Conservation (phyloP, 2,329 filamentous ascomycete genomes). For the Fusarium buharicum region DNA sequence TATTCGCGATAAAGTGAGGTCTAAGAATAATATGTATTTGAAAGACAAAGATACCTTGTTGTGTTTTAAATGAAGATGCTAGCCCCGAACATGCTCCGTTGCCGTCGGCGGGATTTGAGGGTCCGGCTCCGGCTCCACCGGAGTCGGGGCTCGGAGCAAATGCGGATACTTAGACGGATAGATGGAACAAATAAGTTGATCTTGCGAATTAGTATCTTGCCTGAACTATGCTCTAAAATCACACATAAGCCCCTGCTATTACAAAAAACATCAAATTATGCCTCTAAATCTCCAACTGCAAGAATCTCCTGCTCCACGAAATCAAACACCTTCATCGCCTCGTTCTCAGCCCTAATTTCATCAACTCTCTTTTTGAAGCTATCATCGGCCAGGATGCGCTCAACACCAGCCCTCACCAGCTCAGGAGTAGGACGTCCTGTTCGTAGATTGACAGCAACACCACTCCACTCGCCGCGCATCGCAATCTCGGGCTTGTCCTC, state of each 20-base stretch:
- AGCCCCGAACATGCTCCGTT: conserved; percentile 7
- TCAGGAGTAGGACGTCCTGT: conserved; percentile 48
- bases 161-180: no score
- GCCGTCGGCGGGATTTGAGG: conserved; percentile 23
- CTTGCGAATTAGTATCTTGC: background rate
- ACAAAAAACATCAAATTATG: background rate
- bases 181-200: background rate
- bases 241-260: background rate
- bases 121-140: conserved; percentile 26
- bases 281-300: conserved; percentile 1
- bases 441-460: conserved; percentile 57
- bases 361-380: conserved; percentile 48
- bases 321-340: conserved; percentile 43
- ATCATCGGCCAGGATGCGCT: conserved; percentile 46
- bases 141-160: conserved; percentile 29
- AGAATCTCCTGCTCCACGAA: conserved; percentile 40
- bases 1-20: background rate
- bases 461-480: conserved; percentile 55
- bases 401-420: conserved; percentile 47
- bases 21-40: background rate
- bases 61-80: background rate
- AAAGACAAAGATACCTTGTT: no score
- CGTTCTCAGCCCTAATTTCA: conserved; percentile 50
- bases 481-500: conserved; percentile 57
- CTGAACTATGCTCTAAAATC: no score